Evolutionary conservation across 78 protist genomes (phyloP).

Genomic region (Guillardia theta): DNA sequence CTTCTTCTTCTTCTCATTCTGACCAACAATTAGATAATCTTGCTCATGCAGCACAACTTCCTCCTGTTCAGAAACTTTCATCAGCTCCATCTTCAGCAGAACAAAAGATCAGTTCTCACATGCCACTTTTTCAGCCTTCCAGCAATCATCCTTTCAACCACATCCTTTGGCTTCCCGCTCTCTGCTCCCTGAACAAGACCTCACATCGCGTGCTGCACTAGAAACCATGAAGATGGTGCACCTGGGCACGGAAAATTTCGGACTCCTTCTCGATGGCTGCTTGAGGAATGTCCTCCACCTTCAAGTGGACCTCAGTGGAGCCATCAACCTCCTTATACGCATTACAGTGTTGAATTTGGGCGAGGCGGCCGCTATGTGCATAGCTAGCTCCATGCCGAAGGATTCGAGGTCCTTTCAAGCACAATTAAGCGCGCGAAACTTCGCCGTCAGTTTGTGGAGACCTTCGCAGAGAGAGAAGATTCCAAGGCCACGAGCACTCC

Average conservation of each 20-base stretch:
- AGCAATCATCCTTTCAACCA: not conserved
- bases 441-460: not conserved
- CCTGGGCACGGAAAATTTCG: too few relatives aligned
- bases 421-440: not conserved
- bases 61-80: too few relatives aligned
- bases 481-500: conserved; percentile 1
- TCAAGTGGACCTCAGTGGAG: too few relatives aligned
- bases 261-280: too few relatives aligned
- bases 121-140: not conserved
- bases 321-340: too few relatives aligned
- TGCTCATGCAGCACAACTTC: not conserved
- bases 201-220: too few relatives aligned
- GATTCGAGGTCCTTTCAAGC: not conserved
- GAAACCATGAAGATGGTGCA: too few relatives aligned
- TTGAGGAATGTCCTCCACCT: too few relatives aligned
- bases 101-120: too few relatives aligned
- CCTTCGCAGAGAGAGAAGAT: not conserved
- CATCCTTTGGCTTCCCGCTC: not conserved
- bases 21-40: not conserved
- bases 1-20: not conserved
- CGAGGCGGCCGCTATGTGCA: not conserved
- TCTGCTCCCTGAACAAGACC: not conserved
- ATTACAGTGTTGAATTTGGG: too few relatives aligned
- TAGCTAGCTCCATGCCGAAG: not conserved
- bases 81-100: too few relatives aligned